Evolutionary conservation across 208 protist species (phyloP).

Genomic region (Phytomonas sp.): DNA sequence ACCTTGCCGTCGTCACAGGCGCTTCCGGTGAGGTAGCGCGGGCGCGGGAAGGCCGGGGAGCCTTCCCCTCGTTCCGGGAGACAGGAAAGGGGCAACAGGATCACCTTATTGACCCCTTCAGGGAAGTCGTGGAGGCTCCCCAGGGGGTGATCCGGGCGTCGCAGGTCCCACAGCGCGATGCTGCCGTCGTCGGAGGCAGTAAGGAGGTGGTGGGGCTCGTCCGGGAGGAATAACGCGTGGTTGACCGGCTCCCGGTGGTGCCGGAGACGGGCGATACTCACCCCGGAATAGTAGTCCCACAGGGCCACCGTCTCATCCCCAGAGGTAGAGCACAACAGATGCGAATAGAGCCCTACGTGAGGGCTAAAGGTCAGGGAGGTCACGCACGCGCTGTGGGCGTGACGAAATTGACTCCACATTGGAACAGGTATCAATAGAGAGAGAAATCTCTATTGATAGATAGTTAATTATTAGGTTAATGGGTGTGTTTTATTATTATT

Average conservation of each 20-base stretch:
- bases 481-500: background rate
- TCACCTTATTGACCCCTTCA: slow-evolving; percentile 78
- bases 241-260: slow-evolving; percentile 69
- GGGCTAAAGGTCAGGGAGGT: slow-evolving; percentile 68
- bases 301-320: slow-evolving; percentile 77
- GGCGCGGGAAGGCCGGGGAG: background rate
- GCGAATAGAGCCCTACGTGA: slow-evolving; percentile 12
- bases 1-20: slow-evolving; percentile 80
- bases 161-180: slow-evolving; percentile 64
- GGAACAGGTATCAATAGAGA: background rate
- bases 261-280: slow-evolving; percentile 17
- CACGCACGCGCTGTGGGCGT: slow-evolving; percentile 64
- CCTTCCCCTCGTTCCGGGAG: background rate
- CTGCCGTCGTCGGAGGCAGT: slow-evolving; percentile 75
- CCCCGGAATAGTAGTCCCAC: slow-evolving; percentile 41
- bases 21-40: slow-evolving; percentile 27
- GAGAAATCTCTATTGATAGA: slow-evolving; percentile 4
- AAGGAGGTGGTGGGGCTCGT: slow-evolving; percentile 29
- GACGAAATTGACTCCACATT: slow-evolving; percentile 42
- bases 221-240: slow-evolving; percentile 51
- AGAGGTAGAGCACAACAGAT: slow-evolving; percentile 69
- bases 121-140: slow-evolving; percentile 45
- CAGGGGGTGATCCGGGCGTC: slow-evolving; percentile 28
- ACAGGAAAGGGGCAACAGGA: slow-evolving; percentile 28
- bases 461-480: slow-evolving; percentile 6